phyloP scores from a whole-genome alignment of 768 basidiomycete genomes.

The Macrocybe gigantea region DNA sequence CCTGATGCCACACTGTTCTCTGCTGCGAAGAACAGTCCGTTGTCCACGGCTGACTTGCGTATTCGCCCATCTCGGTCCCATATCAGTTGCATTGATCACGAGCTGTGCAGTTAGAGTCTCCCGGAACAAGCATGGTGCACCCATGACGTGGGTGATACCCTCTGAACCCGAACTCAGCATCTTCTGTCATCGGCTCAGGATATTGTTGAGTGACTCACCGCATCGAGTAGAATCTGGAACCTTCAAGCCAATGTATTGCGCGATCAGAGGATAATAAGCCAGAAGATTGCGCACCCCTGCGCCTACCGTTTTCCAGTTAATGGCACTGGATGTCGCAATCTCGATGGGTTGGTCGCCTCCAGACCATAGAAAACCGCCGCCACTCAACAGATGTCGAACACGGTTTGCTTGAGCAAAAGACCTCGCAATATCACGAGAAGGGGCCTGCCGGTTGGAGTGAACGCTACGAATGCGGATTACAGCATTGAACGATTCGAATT shows the following conservation, averaged over 20 bases:
- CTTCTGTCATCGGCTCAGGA: no score
- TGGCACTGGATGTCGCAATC: not conserved
- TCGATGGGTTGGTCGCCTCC: no score
- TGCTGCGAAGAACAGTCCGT: not conserved
- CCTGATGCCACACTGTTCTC: not conserved
- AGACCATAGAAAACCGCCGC: constrained; percentile 5
- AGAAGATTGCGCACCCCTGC: not conserved
- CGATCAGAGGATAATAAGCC: not conserved
- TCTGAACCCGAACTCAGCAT: no score
- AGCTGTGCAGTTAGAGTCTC: not conserved
- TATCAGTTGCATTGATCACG: no score
- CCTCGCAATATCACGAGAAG: constrained; percentile 22
- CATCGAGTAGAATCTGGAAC: not conserved
- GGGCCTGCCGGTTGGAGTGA: constrained; percentile 27
- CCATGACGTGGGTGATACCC: no score
- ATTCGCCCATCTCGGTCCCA: no score
- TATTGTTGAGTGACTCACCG: not conserved
- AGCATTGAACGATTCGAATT: constrained; percentile 36
- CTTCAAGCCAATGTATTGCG: not conserved
- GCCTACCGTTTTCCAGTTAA: not conserved
- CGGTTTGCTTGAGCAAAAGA: constrained; percentile 19
- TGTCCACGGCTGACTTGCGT: not conserved
- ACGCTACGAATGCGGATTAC: constrained; percentile 26
- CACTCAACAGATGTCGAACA: constrained; percentile 19
- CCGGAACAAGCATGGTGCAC: no score